These are phyloP conservation scores for Paraphoma chrysanthemicola DNA, from an alignment of 2,329 filamentous ascomycete genomes.

Conservation along the genomic window DNA sequence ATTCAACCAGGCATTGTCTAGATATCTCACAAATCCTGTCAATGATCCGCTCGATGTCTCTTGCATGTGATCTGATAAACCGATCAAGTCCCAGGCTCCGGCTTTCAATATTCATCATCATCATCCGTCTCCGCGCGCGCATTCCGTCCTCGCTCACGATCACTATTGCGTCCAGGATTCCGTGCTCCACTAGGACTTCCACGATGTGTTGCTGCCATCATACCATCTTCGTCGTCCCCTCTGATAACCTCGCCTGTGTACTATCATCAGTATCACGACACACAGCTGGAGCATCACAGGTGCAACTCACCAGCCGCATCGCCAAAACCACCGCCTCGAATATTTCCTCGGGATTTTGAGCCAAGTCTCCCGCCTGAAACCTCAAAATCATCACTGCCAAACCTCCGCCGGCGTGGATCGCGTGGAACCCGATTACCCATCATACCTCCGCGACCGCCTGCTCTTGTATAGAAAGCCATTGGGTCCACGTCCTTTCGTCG, in stretches of 20 bases:
- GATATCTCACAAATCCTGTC: no score
- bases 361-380: neutral
- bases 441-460: neutral
- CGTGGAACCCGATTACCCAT: neutral
- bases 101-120: constrained; percentile 13
- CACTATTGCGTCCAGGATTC: neutral
- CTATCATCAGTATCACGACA: neutral
- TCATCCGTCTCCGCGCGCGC: constrained; percentile 24
- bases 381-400: neutral
- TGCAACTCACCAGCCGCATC: neutral
- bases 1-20: no score
- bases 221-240: constrained; percentile 2
- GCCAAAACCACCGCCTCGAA: neutral
- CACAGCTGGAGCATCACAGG: neutral
- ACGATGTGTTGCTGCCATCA: constrained; percentile 1
- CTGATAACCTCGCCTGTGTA: neutral
- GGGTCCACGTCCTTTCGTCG: constrained; percentile 2
- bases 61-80: no score
- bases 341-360: neutral
- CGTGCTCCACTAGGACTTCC: neutral
- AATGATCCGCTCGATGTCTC: no score
- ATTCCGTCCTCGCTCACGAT: constrained; percentile 12
- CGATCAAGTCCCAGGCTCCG: neutral
- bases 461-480: neutral
- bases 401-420: neutral